Evolutionary conservation across 148 eudicot species (phyloP).

Genomic region (Chenopodium suecicum): DNA sequence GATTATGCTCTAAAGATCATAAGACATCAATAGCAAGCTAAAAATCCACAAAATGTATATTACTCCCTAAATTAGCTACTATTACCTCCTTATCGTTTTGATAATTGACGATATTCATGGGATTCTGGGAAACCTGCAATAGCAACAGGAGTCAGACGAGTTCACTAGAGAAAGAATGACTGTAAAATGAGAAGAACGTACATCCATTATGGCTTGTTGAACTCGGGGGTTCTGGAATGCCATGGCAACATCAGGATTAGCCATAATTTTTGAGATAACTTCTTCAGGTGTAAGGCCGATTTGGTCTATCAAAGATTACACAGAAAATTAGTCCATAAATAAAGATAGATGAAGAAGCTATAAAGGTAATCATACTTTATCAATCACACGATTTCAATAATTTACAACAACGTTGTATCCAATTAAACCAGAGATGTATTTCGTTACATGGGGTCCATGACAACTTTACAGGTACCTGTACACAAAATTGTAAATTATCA

Average conservation of each 20-base stretch:
- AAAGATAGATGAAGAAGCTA: not conserved
- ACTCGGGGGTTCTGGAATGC: constrained; percentile 97
- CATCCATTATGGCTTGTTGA: constrained; percentile 98
- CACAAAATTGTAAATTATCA: not conserved
- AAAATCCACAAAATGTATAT: not conserved
- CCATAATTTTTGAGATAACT: constrained; percentile 90
- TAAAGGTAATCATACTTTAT: not conserved
- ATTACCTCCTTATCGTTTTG: constrained; percentile 94
- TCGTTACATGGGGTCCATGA: not conserved
- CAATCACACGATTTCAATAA: not conserved
- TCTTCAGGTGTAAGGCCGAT: constrained; percentile 94
- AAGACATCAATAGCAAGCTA: not conserved
- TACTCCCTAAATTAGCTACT: not conserved
- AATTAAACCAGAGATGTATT: not conserved
- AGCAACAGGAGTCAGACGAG: constrained; percentile 21
- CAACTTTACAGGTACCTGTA: not conserved
- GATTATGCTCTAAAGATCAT: not conserved
- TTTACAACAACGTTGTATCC: not conserved
- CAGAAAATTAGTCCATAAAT: constrained; percentile 9
- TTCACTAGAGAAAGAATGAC: not conserved
- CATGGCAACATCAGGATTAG: constrained; percentile 93
- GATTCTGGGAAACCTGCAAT: constrained; percentile 89
- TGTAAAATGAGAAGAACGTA: constrained; percentile 36
- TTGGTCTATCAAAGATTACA: constrained; percentile 54
- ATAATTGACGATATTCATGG: constrained; percentile 80